A percentile compares a stretch with the other conserved stretches of the same genome.
Conservation (phyloP, 2,329 filamentous ascomycete species). For the Pseudogymnoascus sp. region DNA sequence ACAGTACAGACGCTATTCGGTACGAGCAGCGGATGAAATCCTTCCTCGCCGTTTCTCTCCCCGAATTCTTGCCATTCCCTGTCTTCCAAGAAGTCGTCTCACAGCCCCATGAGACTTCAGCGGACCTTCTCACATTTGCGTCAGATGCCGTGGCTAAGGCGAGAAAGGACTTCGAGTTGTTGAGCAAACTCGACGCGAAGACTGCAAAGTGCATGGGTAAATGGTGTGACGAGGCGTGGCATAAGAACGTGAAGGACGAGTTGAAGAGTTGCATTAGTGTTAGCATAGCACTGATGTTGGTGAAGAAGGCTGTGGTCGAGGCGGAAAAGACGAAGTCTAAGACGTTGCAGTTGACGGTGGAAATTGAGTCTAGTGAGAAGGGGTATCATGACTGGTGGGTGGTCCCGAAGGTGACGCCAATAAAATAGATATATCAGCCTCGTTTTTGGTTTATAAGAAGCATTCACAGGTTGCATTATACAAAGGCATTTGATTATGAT, state of each 20-base stretch:
- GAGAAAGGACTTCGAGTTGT: conserved; percentile 48
- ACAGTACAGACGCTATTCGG: conserved; percentile 48
- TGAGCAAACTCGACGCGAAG: conserved; percentile 43
- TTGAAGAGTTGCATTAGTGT: conserved; percentile 65
- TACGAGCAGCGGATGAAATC: conserved; percentile 67
- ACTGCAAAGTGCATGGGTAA: conserved; percentile 49
- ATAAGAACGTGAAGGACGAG: conserved; percentile 48
- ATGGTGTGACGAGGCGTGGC: conserved; percentile 50
- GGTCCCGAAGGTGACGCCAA: conserved; percentile 38
- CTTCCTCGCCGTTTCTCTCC: conserved; percentile 52
- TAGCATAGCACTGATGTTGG: conserved; percentile 53
- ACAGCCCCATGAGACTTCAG: conserved; percentile 32
- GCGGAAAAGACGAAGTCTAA: conserved; percentile 20
- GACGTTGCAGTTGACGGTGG: conserved; percentile 35
- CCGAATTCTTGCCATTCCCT: conserved; percentile 48
- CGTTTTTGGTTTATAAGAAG: background rate
- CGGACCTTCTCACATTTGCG: conserved; percentile 29
- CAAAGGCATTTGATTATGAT: background rate
- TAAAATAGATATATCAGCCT: background rate
- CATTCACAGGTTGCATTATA: background rate
- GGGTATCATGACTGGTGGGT: conserved; percentile 60
- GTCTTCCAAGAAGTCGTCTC: conserved; percentile 40
- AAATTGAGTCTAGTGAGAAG: conserved; percentile 45
- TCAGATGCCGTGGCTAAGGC: conserved; percentile 28
- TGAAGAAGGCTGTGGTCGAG: conserved; percentile 48